These are phyloP conservation scores for Dothistroma pini DNA, from an alignment of 2,329 filamentous ascomycete species.

Conservation along the genomic window DNA sequence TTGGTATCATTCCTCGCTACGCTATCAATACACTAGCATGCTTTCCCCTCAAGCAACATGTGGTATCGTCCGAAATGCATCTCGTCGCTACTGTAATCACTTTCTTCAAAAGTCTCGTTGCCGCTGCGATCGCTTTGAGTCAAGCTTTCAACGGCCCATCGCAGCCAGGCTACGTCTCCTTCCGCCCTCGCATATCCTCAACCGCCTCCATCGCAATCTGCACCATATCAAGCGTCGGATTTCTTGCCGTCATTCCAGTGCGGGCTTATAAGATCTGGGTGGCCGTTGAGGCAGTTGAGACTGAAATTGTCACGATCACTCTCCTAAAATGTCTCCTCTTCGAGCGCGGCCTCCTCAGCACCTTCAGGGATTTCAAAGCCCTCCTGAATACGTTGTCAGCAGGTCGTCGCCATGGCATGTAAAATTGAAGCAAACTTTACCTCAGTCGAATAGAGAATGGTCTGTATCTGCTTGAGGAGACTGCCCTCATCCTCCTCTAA, in stretches of 20 bases:
- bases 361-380: constrained; percentile 84
- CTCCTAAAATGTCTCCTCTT: constrained; percentile 72
- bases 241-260: no score
- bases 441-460: constrained; percentile 96
- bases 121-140: not conserved
- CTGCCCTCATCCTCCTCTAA: constrained; percentile 91
- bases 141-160: constrained; percentile 6
- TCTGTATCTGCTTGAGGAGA: constrained; percentile 92
- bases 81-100: not conserved
- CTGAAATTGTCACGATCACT: not conserved
- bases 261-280: no score
- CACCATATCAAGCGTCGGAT: not conserved
- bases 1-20: constrained; percentile 6
- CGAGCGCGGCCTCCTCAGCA: constrained; percentile 57
- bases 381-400: constrained; percentile 34
- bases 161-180: not conserved
- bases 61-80: constrained; percentile 17
- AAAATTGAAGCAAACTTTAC: constrained; percentile 36
- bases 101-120: not conserved
- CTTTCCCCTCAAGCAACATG: constrained; percentile 5
- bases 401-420: not conserved
- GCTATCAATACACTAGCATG: constrained; percentile 2
- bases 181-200: not conserved
- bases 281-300: constrained; percentile 1
- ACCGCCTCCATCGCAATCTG: constrained; percentile 2